phyloP scores from a whole-genome alignment of 495 filamentous ascomycete species.

The Penicillium paradoxum region DNA sequence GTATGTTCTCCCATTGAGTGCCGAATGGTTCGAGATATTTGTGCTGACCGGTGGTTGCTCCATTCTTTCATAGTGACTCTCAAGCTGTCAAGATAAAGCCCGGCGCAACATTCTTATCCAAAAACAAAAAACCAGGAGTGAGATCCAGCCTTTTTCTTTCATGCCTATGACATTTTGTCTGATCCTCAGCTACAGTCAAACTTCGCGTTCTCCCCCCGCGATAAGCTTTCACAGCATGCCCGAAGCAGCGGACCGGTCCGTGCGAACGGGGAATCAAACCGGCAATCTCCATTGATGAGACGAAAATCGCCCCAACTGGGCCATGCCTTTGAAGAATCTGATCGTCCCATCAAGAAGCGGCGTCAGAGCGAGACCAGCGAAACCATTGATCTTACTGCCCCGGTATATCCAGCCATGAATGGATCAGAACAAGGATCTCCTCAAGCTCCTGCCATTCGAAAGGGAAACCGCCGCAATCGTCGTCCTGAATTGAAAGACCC shows the following conservation, averaged over 20 bases:
- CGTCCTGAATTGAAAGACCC: slow-evolving; percentile 20
- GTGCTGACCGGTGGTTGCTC: neutral
- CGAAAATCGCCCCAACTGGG: slow-evolving; percentile 4
- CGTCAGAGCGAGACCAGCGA: slow-evolving; percentile 20
- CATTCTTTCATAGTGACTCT: slow-evolving; percentile 9
- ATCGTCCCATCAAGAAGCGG: slow-evolving; percentile 29
- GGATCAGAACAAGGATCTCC: neutral
- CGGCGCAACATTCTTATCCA: slow-evolving; percentile 6
- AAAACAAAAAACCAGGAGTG: slow-evolving; percentile 19
- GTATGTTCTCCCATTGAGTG: slow-evolving; percentile 9
- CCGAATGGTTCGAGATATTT: neutral
- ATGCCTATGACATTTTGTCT: neutral
- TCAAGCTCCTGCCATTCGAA: slow-evolving; percentile 3
- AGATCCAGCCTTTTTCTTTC: neutral
- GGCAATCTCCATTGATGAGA: neutral
- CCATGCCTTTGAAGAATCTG: slow-evolving; percentile 14
- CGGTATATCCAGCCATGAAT: neutral
- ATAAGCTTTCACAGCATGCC: slow-evolving; percentile 28
- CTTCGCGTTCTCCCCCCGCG: slow-evolving; percentile 22
- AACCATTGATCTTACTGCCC: slow-evolving; percentile 4
- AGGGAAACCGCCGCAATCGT: neutral
- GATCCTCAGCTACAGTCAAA: slow-evolving; percentile 6
- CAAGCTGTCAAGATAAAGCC: slow-evolving; percentile 16
- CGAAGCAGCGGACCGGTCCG: slow-evolving; percentile 39
- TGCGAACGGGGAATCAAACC: slow-evolving; percentile 21